These are phyloP conservation scores for Pulveroboletus sp. DNA, from an alignment of 768 basidiomycete species.

Conservation along the genomic window DNA sequence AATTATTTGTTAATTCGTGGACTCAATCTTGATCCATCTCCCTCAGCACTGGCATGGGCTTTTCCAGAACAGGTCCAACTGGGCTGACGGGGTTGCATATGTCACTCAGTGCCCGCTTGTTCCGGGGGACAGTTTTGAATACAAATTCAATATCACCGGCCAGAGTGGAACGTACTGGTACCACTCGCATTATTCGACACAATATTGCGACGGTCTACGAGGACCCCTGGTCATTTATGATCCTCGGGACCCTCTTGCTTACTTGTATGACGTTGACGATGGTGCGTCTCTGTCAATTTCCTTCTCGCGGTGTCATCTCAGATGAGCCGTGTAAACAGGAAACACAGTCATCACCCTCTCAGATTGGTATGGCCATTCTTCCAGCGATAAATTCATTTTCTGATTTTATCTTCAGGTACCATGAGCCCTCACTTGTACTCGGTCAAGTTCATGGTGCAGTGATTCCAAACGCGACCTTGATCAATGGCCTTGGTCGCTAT, in stretches of 20 bases:
- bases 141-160: conserved; percentile 29
- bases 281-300: conserved; percentile 20
- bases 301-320: not conserved
- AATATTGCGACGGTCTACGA: conserved; percentile 38
- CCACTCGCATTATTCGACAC: conserved; percentile 33
- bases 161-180: conserved; percentile 46
- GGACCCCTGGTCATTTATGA: conserved; percentile 40
- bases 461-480: conserved; percentile 39
- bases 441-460: conserved; percentile 7
- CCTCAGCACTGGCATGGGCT: conserved; percentile 27
- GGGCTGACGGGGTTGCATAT: conserved; percentile 30
- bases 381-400: not conserved
- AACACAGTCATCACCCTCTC: conserved; percentile 43
- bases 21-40: conserved; percentile 19
- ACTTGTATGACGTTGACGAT: conserved; percentile 44
- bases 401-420: conserved; percentile 31
- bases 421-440: conserved; percentile 20
- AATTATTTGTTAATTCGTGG: conserved; percentile 15
- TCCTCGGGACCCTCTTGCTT: conserved; percentile 35
- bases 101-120: conserved; percentile 42
- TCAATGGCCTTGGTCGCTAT: conserved; percentile 49
- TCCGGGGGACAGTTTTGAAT: conserved; percentile 32
- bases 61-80: conserved; percentile 18
- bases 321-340: too few species aligned
- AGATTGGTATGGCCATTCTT: conserved; percentile 44